phyloP scores from a whole-genome alignment of 2,329 filamentous ascomycete species.

The Phyllosticta paracitricarpa region DNA sequence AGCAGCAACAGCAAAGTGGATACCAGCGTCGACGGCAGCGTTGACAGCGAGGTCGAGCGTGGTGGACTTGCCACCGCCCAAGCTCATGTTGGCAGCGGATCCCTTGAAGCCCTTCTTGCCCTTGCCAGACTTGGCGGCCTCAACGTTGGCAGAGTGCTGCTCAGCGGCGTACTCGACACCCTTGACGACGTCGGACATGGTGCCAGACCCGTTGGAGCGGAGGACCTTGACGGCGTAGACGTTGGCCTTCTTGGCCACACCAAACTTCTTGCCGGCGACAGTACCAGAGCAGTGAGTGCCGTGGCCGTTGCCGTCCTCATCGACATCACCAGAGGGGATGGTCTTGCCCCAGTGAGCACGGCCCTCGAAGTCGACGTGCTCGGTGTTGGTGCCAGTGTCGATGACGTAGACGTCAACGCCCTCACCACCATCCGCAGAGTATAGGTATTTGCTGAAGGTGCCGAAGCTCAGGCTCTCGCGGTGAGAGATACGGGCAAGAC shows the following conservation, averaged over 20 bases:
- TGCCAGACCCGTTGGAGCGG: conserved; percentile 90
- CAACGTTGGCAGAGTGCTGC: conserved; percentile 64
- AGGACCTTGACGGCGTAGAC: conserved; percentile 98
- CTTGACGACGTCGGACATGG: conserved; percentile 98
- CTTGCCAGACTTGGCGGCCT: conserved; percentile 75
- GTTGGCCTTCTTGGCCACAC: conserved; percentile 97
- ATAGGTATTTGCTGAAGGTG: conserved; percentile 98
- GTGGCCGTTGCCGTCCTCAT: conserved; percentile 93
- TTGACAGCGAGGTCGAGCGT: conserved; percentile 89
- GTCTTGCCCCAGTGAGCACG: conserved; percentile 97
- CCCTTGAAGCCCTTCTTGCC: conserved; percentile 95
- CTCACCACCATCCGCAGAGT: conserved; percentile 79
- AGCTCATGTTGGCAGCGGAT: conserved; percentile 97
- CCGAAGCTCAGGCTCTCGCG: conserved; percentile 77
- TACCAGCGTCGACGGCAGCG: conserved; percentile 79
- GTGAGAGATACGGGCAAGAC: conserved; percentile 95
- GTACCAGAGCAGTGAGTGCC: conserved; percentile 99
- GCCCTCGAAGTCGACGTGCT: conserved; percentile 95
- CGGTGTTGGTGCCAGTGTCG: conserved; percentile 88
- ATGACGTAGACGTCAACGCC: conserved; percentile 98
- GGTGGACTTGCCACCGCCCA: conserved; percentile 92
- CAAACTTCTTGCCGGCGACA: conserved; percentile 95
- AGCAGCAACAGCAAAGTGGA: conserved; percentile 96
- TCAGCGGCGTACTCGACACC: conserved; percentile 91
- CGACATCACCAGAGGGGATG: conserved; percentile 72